Evolutionary conservation across 73 alveolate genomes (phyloP), one percentile per base, ranked within the genome.

Genomic region (Paramecium biaurelia): DNA sequence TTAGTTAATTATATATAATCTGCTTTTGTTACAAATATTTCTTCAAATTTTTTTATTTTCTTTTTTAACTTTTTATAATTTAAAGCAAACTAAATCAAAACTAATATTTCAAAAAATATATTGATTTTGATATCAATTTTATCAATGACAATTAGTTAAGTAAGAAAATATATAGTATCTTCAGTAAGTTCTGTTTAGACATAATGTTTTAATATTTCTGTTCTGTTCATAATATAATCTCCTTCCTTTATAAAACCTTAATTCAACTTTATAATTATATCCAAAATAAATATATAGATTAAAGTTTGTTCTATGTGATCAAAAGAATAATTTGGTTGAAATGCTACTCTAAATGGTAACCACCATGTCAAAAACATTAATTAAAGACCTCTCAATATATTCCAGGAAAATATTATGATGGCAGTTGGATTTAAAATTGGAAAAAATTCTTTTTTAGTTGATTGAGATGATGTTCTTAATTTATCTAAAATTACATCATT

Each of bases 271-370:
- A 79, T 15, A 37, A 79, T 21, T 3, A 79, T 47, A 21, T 79
- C 90, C 21, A 38, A 38, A 21, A 79, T 23, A 8, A 79, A 43
- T 11, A 79, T 24, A 47, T 15, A 58, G 2, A 79, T 30, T 21
- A 79, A 23, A n/a, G 45, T 11, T 41, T 12, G 15, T 79, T 79
- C 90, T 8, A 79, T 21, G 35, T 5, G 11, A 4, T 12, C 32
- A 43, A 26, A 41, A 18, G 7, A 30, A 38, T 35, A 72, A 72
- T 79, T 42, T n/a, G 70, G 74, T 41, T 23, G n/a, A 42, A 79
- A 79, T 42, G 76, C 70, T 24, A 43, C 32, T 43, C 14, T 79
- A 34, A 79, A 79, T 70, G 90, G 90, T 23, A 45, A 14, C 90
- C 90, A 79, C 70, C 76, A 38, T 1, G 56, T 42, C 26, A 79